These are phyloP conservation scores for Bertia moriformis DNA, from an alignment of 2,329 filamentous ascomycete species.

Conservation along the genomic window DNA sequence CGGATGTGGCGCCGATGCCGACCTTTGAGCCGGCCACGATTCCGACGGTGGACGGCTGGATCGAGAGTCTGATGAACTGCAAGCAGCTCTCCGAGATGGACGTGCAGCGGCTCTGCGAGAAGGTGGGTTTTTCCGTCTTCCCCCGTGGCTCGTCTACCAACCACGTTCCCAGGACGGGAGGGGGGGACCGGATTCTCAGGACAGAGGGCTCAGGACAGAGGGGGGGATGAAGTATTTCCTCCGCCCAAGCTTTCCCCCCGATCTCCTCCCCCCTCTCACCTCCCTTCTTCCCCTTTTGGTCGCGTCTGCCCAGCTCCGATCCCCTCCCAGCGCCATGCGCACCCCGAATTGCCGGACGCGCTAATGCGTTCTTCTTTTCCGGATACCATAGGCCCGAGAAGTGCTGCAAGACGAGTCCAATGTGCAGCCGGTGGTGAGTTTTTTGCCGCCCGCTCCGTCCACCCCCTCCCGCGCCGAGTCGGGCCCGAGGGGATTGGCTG, in stretches of 20 bases:
- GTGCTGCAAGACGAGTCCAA: conserved; percentile 96
- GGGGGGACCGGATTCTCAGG: too few species aligned
- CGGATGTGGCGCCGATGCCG: conserved; percentile 59
- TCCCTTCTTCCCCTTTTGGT: too few species aligned
- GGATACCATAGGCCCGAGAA: conserved; percentile 62
- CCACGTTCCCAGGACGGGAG: too few species aligned
- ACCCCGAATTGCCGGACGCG: too few species aligned
- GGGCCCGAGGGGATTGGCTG: too few species aligned
- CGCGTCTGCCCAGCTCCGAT: too few species aligned
- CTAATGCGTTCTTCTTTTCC: neutral
- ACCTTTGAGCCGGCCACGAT: conserved; percentile 69
- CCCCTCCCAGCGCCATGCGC: too few species aligned
- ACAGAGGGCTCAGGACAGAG: too few species aligned
- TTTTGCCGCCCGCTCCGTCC: conserved; percentile 1
- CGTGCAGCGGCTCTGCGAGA: conserved; percentile 92
- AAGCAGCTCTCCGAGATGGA: conserved; percentile 93
- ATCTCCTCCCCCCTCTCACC: too few species aligned
- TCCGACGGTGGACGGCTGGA: conserved; percentile 91
- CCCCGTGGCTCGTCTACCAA: neutral
- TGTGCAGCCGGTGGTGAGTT: conserved; percentile 87
- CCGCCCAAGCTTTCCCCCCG: too few species aligned
- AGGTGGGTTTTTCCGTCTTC: too few species aligned
- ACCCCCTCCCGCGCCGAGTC: neutral
- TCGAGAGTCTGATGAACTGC: conserved; percentile 94
- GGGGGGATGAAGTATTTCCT: too few species aligned